Evolutionary conservation across 345 rosid species (phyloP).

Genomic region (Boechera divaricarpa): DNA sequence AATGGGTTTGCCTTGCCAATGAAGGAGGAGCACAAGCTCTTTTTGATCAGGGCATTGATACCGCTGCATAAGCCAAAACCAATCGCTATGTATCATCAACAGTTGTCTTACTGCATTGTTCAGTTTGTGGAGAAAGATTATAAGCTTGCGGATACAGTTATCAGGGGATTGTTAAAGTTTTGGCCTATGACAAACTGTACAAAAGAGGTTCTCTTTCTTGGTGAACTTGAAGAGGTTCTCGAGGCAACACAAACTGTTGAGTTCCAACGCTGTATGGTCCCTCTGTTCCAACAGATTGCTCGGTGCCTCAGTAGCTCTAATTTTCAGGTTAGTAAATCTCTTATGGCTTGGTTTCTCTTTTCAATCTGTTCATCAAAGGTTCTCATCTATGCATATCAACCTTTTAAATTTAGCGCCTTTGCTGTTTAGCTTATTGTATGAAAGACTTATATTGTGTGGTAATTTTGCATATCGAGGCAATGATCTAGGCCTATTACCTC

Average conservation of each 20-base stretch:
- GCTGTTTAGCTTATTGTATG: not conserved
- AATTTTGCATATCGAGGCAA: not conserved
- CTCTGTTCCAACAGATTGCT: conserved; percentile 80
- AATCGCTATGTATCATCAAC: conserved; percentile 72
- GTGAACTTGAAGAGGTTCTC: conserved; percentile 92
- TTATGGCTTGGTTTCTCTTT: conserved; percentile 12
- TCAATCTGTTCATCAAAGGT: not conserved
- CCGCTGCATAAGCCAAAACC: conserved; percentile 91
- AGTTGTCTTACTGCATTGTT: conserved; percentile 76
- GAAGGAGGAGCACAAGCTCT: conserved; percentile 93
- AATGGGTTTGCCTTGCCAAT: conserved; percentile 95
- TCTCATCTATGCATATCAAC: conserved; percentile 12
- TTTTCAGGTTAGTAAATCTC: conserved; percentile 66
- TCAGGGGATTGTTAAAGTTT: conserved; percentile 81
- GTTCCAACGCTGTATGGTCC: conserved; percentile 85
- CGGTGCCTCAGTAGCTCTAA: conserved; percentile 87
- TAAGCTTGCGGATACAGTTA: conserved; percentile 82
- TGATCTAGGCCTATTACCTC: not conserved
- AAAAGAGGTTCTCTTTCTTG: conserved; percentile 89
- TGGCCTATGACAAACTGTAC: conserved; percentile 91
- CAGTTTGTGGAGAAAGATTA: conserved; percentile 97
- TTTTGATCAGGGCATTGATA: conserved; percentile 84
- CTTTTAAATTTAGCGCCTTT: not conserved
- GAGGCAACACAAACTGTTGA: conserved; percentile 86
- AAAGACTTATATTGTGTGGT: not conserved